Conservation (phyloP, 768 basidiomycete genomes). For the Boletales sp. region DNA sequence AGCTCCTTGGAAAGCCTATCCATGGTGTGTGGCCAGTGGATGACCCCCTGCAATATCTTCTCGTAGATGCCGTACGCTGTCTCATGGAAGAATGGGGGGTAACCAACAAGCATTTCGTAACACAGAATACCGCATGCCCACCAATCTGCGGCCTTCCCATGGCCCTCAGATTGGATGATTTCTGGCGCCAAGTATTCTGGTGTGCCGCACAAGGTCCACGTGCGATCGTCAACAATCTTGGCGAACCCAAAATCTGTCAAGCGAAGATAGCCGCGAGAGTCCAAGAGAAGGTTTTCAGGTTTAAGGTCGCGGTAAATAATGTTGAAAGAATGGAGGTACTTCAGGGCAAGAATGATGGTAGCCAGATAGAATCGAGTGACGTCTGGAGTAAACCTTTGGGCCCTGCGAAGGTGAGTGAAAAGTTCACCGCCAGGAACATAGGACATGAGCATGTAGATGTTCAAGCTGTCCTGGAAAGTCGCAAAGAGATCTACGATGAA, state of each 20-base stretch:
- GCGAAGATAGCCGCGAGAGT: conserved; percentile 88
- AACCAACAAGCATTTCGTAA: conserved; percentile 99
- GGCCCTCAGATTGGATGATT: conserved; percentile 96
- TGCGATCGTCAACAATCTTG: conserved; percentile 95
- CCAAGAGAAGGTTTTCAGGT: conserved; percentile 96
- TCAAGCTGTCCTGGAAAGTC: conserved; percentile 92
- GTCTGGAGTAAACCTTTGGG: conserved; percentile 92
- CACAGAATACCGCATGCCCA: conserved; percentile 98
- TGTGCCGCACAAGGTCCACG: conserved; percentile 95
- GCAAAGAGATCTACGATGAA: conserved; percentile 97
- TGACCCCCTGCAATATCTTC: conserved; percentile 85
- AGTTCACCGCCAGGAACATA: conserved; percentile 97
- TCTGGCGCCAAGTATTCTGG: conserved; percentile 98
- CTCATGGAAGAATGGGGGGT: conserved; percentile 97
- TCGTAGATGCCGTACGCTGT: conserved; percentile 98
- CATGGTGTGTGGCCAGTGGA: conserved; percentile 89
- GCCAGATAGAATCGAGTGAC: conserved; percentile 98
- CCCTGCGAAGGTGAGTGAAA: conserved; percentile 93
- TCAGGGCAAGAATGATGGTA: conserved; percentile 91
- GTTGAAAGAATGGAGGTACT: conserved; percentile 92
- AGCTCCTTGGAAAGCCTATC: conserved; percentile 88
- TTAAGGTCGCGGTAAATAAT: conserved; percentile 99
- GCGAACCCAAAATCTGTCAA: conserved; percentile 99
- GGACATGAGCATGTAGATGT: conserved; percentile 97
- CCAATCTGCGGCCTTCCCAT: conserved; percentile 98